Conservation (phyloP, 2,329 filamentous ascomycete genomes). For the Plenodomus lindquistii region DNA sequence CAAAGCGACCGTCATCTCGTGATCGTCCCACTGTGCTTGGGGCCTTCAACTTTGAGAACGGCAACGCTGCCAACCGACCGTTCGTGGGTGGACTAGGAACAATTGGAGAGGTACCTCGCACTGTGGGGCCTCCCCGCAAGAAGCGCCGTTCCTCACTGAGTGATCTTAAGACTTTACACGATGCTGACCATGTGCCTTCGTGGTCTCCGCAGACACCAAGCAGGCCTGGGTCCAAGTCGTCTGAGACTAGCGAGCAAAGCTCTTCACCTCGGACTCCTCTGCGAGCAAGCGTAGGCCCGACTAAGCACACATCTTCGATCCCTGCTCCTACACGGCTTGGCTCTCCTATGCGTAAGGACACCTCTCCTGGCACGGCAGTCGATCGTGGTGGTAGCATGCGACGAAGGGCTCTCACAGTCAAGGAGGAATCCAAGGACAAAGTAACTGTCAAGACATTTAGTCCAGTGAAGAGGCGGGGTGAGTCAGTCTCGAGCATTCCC, state of each 20-base stretch:
- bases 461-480: slow-evolving; percentile 50
- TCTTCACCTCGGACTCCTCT: slow-evolving; percentile 38
- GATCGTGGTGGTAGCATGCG: slow-evolving; percentile 29
- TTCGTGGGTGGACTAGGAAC: slow-evolving; percentile 49
- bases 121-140: slow-evolving; percentile 53
- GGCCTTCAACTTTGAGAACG: slow-evolving; percentile 54
- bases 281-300: slow-evolving; percentile 28
- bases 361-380: slow-evolving; percentile 40
- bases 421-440: slow-evolving; percentile 35
- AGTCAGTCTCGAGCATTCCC: slow-evolving; percentile 55
- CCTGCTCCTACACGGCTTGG: slow-evolving; percentile 47
- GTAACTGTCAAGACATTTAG: slow-evolving; percentile 44
- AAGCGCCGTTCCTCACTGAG: slow-evolving; percentile 92
- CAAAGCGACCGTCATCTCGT: slow-evolving; percentile 59
- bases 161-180: slow-evolving; percentile 74
- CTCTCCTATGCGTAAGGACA: slow-evolving; percentile 52
- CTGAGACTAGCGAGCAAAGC: slow-evolving; percentile 28
- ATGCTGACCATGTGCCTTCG: slow-evolving; percentile 50
- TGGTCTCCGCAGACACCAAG: slow-evolving; percentile 46
- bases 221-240: slow-evolving; percentile 27
- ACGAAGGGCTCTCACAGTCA: slow-evolving; percentile 26
- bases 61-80: slow-evolving; percentile 34
- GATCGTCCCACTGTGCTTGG: slow-evolving; percentile 56
- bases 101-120: slow-evolving; percentile 54
- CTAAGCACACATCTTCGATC: slow-evolving; percentile 45